Conservation (phyloP, 2,329 filamentous ascomycete species). For the Apiospora phragmitis region DNA sequence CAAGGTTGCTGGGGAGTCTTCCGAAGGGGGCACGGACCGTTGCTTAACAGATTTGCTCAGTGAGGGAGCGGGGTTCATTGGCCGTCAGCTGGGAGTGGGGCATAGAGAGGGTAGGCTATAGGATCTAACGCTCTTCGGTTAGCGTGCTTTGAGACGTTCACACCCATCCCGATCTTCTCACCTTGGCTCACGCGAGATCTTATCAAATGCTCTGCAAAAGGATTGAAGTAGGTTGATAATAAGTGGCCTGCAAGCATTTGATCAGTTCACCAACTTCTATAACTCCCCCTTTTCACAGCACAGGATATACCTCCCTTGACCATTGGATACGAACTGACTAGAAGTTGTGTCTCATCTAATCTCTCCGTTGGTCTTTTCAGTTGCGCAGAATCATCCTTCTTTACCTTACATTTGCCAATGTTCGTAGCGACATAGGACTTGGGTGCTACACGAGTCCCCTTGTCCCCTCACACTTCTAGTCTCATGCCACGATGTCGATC, state of each 20-base stretch:
- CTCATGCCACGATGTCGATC: constrained; percentile 30
- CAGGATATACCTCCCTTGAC: background rate
- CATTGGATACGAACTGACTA: background rate
- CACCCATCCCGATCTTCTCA: background rate
- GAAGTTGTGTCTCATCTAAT: background rate
- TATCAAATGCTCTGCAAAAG: background rate
- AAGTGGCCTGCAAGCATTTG: background rate
- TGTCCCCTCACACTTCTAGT: background rate
- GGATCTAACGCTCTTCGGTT: background rate
- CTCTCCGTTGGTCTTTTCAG: background rate
- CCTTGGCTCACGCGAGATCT: background rate
- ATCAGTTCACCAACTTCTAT: background rate
- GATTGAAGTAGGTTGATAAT: background rate
- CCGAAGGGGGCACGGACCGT: background rate
- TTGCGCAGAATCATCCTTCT: background rate
- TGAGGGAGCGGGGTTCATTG: constrained; percentile 4
- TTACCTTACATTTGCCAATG: background rate
- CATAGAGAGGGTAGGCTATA: background rate
- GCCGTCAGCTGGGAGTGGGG: background rate
- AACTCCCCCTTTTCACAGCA: background rate
- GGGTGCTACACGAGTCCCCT: background rate
- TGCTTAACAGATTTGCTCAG: background rate
- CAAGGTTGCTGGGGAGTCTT: background rate
- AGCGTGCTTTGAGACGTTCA: background rate
- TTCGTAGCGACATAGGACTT: background rate